Base-by-base conservation (phyloP, 208 protist genomes). In the Trichomonas gallinae region DNA sequence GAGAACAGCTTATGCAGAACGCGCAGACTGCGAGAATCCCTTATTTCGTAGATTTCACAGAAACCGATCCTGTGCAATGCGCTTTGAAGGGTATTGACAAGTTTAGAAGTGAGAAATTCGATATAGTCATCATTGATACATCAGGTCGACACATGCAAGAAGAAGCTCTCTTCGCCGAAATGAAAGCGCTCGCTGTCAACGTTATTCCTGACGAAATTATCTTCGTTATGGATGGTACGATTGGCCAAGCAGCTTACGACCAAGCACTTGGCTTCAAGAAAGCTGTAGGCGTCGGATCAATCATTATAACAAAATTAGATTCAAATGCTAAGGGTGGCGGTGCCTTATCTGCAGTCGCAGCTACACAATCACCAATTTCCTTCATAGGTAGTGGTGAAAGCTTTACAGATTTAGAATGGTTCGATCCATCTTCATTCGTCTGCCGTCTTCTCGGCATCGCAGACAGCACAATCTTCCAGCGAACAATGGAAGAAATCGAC, bases 291-390 rank as follows among this genome's bases (percentile, higher is more conserved):
- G 98, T 99, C 72, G 99, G 99, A 87, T 99, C 98, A 45, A 98
- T 99, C 45, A 99, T 99, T 97, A 98, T 99, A 63, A 99, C 99
- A 26, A 99, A 99, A 98, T 97, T 99, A 36, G 99, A 99, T 97
- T 98, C 99, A 97, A 98, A 99, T 96, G 98, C 99, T 40, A 99
- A 99, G 96, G 99, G 99, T 97, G 99, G 99, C 97, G 99, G 99
- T 96, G 99, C 97, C 15, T 96, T 98, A 34, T 97, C 97, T 9
- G 97, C 97, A 34, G 97, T 98, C 98, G 99, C 99, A 9, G 99
- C 99, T 36, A 99, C 99, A 34, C 97, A 98, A 96, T 98, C 98
- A 82, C 99, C 99, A 26, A 99, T 99, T 96, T 98, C 99, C 36
- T 99, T 99, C 97, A 99, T 99, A 97, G 99, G 99, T 93, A 99